Evolutionary conservation across 1,284 basidiomycete genomes (phyloP).

Genomic region (Boletus albobrunnescens): DNA sequence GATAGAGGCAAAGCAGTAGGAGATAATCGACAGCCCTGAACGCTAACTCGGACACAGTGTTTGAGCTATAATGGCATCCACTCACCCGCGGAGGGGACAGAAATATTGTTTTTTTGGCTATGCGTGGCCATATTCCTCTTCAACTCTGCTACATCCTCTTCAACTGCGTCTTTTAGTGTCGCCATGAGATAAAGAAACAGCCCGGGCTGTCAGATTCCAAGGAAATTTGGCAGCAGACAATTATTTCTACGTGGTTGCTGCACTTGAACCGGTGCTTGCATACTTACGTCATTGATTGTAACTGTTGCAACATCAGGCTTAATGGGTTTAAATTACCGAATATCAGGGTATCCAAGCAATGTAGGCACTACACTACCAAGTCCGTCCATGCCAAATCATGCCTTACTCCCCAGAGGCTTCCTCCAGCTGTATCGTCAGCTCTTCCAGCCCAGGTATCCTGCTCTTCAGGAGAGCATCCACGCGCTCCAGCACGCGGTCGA

Average conservation of each 20-base stretch:
- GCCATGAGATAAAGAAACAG: slow-evolving; percentile 22
- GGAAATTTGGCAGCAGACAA: too few relatives aligned
- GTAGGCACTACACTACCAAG: slow-evolving; percentile 9
- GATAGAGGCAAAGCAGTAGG: slow-evolving; percentile 93
- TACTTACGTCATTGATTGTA: too few relatives aligned
- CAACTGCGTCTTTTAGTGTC: slow-evolving; percentile 11
- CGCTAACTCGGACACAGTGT: neutral
- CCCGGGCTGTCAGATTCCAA: too few relatives aligned
- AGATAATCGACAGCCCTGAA: slow-evolving; percentile 75
- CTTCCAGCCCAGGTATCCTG: slow-evolving; percentile 75
- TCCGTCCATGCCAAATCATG: slow-evolving; percentile 5
- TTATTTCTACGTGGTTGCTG: too few relatives aligned
- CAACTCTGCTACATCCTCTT: slow-evolving; percentile 30
- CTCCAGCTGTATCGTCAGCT: slow-evolving; percentile 85
- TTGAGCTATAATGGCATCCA: neutral
- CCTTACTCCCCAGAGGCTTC: slow-evolving; percentile 14
- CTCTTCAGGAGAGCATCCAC: slow-evolving; percentile 71
- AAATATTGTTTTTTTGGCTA: slow-evolving; percentile 18
- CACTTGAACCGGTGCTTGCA: too few relatives aligned
- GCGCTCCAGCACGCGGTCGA: slow-evolving; percentile 69
- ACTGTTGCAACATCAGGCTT: neutral
- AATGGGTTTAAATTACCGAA: slow-evolving; percentile 15
- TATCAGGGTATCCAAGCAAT: slow-evolving; percentile 15
- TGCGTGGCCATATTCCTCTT: slow-evolving; percentile 30
- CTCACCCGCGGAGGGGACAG: slow-evolving; percentile 28